A percentile compares a stretch with the other conserved stretches of the same genome.
phyloP scores from a whole-genome alignment of 345 rosid species.

The Brassica carinata region DNA sequence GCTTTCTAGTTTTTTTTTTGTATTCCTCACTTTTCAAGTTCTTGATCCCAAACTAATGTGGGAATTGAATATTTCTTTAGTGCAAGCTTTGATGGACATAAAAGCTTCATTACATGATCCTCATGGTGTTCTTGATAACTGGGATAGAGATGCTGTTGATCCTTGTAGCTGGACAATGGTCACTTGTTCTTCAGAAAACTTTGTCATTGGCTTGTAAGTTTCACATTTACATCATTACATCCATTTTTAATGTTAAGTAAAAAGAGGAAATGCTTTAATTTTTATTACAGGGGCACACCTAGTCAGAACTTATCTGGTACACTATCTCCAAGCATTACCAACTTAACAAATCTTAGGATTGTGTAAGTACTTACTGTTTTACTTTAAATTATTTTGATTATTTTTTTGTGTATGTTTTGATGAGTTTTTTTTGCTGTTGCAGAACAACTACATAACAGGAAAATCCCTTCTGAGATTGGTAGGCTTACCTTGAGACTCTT shows the following conservation, averaged over 20 bases:
- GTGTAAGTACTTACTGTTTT: conserved; percentile 54
- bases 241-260: neutral
- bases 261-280: neutral
- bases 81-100: conserved; percentile 85
- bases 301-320: conserved; percentile 89
- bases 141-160: conserved; percentile 95
- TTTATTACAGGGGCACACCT: conserved; percentile 74
- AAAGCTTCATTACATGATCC: conserved; percentile 78
- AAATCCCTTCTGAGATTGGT: conserved; percentile 72
- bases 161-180: conserved; percentile 99
- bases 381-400: neutral
- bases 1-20: neutral
- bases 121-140: conserved; percentile 85
- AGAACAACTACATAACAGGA: conserved; percentile 95
- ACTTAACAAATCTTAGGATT: conserved; percentile 82
- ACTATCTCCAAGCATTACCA: conserved; percentile 82
- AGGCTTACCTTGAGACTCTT: conserved; percentile 79
- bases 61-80: conserved; percentile 40
- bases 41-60: conserved; percentile 30
- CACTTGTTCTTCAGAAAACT: conserved; percentile 73
- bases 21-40: neutral
- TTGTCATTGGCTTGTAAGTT: conserved; percentile 86
- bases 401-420: neutral
- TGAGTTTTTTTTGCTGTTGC: conserved; percentile 41
- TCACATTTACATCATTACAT: neutral